Percentiles rank a stretch among this genome's conserved stretches.
These are phyloP conservation scores for Dryas alaskensis DNA, from an alignment of 306 rosid species.

Conservation along the genomic window DNA sequence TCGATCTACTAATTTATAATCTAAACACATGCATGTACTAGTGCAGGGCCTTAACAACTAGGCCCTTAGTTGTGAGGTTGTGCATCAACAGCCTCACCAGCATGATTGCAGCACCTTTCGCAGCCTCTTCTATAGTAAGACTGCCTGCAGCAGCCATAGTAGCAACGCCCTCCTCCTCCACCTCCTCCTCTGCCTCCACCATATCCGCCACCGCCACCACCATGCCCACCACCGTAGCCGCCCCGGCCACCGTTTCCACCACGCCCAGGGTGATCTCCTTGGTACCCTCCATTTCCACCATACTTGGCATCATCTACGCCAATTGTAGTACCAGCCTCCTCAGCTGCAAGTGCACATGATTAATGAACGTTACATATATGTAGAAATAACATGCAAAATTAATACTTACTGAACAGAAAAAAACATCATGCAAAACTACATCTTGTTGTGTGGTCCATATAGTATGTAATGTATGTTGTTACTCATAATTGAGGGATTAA, in stretches of 20 bases:
- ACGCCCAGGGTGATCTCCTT: not conserved
- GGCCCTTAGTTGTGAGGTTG: slow-evolving; percentile 9
- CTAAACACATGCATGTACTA: not conserved
- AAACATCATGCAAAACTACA: too few species aligned
- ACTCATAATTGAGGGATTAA: too few species aligned
- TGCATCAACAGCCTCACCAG: slow-evolving; percentile 46
- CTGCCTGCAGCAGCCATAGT: slow-evolving; percentile 43
- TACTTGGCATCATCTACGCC: slow-evolving; percentile 21
- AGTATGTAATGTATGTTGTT: too few species aligned
- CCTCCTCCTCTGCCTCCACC: slow-evolving; percentile 5
- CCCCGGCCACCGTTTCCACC: slow-evolving; percentile 7
- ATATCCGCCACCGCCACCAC: not conserved
- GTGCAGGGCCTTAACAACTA: not conserved
- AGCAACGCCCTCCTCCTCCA: slow-evolving; percentile 30
- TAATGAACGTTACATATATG: not conserved
- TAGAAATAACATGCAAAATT: too few species aligned
- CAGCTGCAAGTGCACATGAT: slow-evolving; percentile 1
- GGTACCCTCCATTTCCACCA: slow-evolving; percentile 11
- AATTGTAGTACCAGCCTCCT: not conserved
- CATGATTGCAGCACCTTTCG: slow-evolving; percentile 46
- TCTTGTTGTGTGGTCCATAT: not conserved
- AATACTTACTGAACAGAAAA: too few species aligned
- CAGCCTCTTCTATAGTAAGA: slow-evolving; percentile 27
- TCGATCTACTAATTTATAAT: too few species aligned
- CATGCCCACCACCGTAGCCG: not conserved